Conservation (phyloP, 148 eudicot species). For the Nyssa sinensis region DNA sequence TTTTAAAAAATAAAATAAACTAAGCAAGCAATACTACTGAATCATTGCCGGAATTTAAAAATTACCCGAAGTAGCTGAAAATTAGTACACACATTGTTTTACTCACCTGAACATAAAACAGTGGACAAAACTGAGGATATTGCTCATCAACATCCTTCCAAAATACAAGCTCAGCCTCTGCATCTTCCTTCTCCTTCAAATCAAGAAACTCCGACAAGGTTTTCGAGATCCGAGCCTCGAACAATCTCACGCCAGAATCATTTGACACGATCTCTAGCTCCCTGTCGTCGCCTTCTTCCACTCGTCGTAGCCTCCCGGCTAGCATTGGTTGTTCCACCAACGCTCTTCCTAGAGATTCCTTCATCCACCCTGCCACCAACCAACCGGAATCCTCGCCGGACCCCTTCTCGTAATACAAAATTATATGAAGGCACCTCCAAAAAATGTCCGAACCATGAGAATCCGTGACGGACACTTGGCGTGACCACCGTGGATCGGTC, state of each 20-base stretch:
- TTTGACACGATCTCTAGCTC: slow-evolving; percentile 40
- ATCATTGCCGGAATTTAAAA: background rate
- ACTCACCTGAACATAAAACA: slow-evolving; percentile 47
- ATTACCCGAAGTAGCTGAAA: background rate
- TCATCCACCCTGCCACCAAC: slow-evolving; percentile 37
- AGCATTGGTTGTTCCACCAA: slow-evolving; percentile 37
- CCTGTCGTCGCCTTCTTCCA: slow-evolving; percentile 1
- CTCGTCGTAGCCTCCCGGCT: slow-evolving; percentile 40
- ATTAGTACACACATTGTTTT: background rate
- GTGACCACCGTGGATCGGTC: slow-evolving; percentile 29
- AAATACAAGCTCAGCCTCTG: slow-evolving; percentile 39
- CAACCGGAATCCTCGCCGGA: slow-evolving; percentile 33
- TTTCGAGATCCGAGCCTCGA: slow-evolving; percentile 31
- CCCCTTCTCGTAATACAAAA: slow-evolving; percentile 34
- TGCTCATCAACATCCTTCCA: slow-evolving; percentile 47
- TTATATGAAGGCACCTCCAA: slow-evolving; percentile 19
- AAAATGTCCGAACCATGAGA: slow-evolving; percentile 2
- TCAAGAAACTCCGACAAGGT: slow-evolving; percentile 37
- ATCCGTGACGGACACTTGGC: background rate
- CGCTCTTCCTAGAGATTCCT: slow-evolving; percentile 42
- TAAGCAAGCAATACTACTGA: too few relatives aligned
- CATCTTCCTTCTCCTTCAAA: slow-evolving; percentile 26
- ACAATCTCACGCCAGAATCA: slow-evolving; percentile 44
- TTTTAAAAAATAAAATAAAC: too few relatives aligned
- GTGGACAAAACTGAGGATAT: slow-evolving; percentile 40